phyloP scores from a whole-genome alignment of 1,284 basidiomycete species.

The Ustilago lituana region DNA sequence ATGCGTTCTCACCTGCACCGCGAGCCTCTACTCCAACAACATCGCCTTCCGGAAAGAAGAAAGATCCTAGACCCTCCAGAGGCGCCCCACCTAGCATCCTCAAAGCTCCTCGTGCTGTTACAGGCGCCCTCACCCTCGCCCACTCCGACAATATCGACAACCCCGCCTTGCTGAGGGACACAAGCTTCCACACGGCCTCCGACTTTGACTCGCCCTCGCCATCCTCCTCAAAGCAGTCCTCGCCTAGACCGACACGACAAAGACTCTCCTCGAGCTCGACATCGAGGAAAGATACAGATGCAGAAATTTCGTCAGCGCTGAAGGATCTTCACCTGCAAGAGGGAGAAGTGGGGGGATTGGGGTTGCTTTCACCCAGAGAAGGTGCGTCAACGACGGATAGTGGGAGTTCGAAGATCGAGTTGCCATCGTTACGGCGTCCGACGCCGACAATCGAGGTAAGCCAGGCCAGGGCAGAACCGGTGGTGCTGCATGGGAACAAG shows the following conservation, averaged over 20 bases:
- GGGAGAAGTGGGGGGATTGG: not conserved
- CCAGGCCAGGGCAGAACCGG: slow-evolving; percentile 26
- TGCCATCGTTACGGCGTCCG: slow-evolving; percentile 19
- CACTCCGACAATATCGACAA: slow-evolving; percentile 22
- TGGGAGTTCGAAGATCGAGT: slow-evolving; percentile 12
- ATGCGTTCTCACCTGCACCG: slow-evolving; percentile 6
- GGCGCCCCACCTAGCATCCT: slow-evolving; percentile 15
- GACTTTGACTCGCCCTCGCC: slow-evolving; percentile 26
- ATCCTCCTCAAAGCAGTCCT: slow-evolving; percentile 20
- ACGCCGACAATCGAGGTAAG: slow-evolving; percentile 43
- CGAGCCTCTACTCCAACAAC: not conserved
- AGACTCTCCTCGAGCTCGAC: not conserved
- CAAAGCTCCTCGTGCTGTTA: slow-evolving; percentile 27
- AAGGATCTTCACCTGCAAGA: slow-evolving; percentile 10
- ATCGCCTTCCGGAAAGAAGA: slow-evolving; percentile 5
- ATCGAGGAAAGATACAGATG: not conserved
- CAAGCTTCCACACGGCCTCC: slow-evolving; percentile 22
- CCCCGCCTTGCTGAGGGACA: slow-evolving; percentile 1
- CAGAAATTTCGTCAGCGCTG: not conserved
- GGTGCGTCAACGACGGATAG: slow-evolving; percentile 1
- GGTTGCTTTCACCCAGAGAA: slow-evolving; percentile 12
- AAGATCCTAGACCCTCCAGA: slow-evolving; percentile 12
- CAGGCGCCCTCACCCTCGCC: slow-evolving; percentile 20
- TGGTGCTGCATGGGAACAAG: slow-evolving; percentile 45
- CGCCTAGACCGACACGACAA: not conserved